Evolutionary conservation across 257 asterid species (phyloP).

Genomic region (Nicotiana benthamiana): DNA sequence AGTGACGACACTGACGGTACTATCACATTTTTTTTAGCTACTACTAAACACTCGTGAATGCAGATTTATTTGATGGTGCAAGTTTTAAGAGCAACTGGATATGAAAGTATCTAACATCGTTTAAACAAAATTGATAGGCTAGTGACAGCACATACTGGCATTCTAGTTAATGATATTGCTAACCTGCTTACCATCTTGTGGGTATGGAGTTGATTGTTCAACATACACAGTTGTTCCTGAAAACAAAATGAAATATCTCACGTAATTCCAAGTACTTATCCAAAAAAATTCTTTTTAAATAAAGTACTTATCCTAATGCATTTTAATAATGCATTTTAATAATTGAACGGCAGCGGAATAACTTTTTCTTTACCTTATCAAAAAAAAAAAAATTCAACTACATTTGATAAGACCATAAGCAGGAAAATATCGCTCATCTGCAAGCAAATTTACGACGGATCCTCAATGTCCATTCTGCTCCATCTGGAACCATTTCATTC

Average conservation of each 20-base stretch:
- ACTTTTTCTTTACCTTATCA: too few relatives aligned
- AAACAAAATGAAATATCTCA: constrained; percentile 14
- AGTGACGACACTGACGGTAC: too few relatives aligned
- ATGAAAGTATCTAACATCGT: background rate
- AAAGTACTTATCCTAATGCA: too few relatives aligned
- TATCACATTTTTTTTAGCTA: too few relatives aligned
- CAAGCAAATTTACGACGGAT: background rate
- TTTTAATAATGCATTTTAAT: background rate
- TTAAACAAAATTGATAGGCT: background rate
- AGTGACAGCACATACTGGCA: background rate
- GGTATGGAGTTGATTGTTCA: constrained; percentile 80
- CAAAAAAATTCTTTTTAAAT: too few relatives aligned
- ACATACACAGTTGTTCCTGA: constrained; percentile 80
- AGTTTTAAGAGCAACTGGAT: background rate
- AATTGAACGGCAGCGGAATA: too few relatives aligned
- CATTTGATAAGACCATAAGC: background rate
- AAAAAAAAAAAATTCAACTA: background rate
- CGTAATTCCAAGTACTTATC: background rate
- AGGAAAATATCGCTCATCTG: background rate
- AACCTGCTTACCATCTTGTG: constrained; percentile 96
- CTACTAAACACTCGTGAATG: background rate
- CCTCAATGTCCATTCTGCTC: background rate
- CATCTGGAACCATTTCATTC: background rate
- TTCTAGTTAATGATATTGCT: constrained; percentile 10
- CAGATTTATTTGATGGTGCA: background rate